Evolutionary conservation across 495 filamentous ascomycete genomes (phyloP).

Genomic region (Daldinia concentrica): DNA sequence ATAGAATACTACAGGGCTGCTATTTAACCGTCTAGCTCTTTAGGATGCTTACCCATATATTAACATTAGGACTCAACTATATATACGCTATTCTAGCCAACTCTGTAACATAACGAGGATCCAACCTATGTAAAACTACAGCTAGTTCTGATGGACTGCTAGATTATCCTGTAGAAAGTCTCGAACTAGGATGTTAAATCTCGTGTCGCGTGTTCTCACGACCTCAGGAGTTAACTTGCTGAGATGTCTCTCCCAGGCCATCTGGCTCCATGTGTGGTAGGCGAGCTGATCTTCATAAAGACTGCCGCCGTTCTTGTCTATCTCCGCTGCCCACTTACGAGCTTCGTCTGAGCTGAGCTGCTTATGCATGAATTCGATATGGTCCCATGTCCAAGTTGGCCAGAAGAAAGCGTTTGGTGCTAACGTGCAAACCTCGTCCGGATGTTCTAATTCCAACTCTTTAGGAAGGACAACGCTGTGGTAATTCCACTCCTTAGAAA

Average conservation of each 20-base stretch:
- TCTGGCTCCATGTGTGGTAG: conserved; percentile 60
- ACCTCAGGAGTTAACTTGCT: conserved; percentile 50
- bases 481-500: conserved; percentile 57
- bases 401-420: conserved; percentile 59
- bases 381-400: conserved; percentile 60
- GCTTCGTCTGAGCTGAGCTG: conserved; percentile 46
- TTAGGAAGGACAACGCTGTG: conserved; percentile 57
- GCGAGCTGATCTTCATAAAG: conserved; percentile 57
- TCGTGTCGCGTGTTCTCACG: conserved; percentile 51
- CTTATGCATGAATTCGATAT: conserved; percentile 59
- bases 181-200: conserved; percentile 58
- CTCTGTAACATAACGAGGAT: not conserved
- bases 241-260: conserved; percentile 55
- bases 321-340: conserved; percentile 48
- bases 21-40: not conserved
- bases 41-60: conserved; percentile 12
- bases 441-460: conserved; percentile 49
- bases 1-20: not conserved
- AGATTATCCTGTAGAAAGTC: conserved; percentile 56
- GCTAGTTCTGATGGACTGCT: conserved; percentile 6
- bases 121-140: not conserved
- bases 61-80: conserved; percentile 1
- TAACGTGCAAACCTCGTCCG: conserved; percentile 54
- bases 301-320: conserved; percentile 50
- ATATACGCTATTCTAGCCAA: conserved; percentile 11